These are phyloP conservation scores for Trichoderma gamsii DNA, from an alignment of 495 filamentous ascomycete species.

Conservation along the genomic window DNA sequence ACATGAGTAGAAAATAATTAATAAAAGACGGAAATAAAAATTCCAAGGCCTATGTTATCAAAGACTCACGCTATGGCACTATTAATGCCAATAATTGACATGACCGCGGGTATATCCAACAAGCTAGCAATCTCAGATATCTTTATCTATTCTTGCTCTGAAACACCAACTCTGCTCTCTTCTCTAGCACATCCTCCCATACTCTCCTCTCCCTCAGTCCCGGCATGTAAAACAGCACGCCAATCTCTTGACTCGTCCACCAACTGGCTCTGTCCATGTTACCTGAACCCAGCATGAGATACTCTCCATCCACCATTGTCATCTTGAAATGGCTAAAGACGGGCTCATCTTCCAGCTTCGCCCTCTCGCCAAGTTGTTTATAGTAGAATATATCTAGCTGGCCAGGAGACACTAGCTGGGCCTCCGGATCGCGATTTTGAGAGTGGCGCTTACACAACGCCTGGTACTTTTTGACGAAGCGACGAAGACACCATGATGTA, in stretches of 20 bases:
- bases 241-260: constrained; percentile 74
- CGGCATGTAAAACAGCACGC: constrained; percentile 52
- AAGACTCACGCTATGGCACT: neutral
- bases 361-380: constrained; percentile 20
- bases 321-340: constrained; percentile 68
- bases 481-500: constrained; percentile 51
- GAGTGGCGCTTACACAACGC: constrained; percentile 20
- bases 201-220: constrained; percentile 26
- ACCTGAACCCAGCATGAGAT: constrained; percentile 61
- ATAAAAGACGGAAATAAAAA: neutral
- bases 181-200: constrained; percentile 14
- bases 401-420: constrained; percentile 28
- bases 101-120: too few relatives aligned
- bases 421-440: constrained; percentile 27
- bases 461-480: constrained; percentile 43
- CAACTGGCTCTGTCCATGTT: constrained; percentile 74
- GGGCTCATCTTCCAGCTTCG: constrained; percentile 39
- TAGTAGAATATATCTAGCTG: constrained; percentile 47
- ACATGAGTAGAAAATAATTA: neutral
- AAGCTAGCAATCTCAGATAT: neutral
- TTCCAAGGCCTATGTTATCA: neutral
- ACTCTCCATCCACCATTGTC: constrained; percentile 53
- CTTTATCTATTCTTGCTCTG: neutral
- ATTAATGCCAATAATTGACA: too few relatives aligned
- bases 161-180: constrained; percentile 8